These are phyloP conservation scores for Curvularia hawaiiensis DNA, from an alignment of 2,329 filamentous ascomycete genomes.

Conservation along the genomic window DNA sequence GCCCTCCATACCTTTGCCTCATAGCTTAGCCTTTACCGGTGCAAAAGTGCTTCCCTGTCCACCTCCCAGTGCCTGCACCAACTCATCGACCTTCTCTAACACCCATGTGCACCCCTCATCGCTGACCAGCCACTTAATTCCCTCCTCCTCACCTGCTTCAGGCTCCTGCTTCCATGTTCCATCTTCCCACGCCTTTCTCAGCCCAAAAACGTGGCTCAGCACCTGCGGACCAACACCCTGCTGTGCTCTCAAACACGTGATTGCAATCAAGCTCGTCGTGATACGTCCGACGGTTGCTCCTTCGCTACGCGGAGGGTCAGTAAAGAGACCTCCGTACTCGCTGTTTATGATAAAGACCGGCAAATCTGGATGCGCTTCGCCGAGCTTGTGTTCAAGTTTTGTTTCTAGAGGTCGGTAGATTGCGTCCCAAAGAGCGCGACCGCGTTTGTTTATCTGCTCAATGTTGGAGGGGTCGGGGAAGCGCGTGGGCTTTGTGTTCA, in stretches of 20 bases:
- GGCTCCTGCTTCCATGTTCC: constrained; percentile 59
- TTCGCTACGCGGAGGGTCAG: constrained; percentile 63
- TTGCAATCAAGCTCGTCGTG: constrained; percentile 73
- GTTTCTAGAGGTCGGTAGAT: constrained; percentile 76
- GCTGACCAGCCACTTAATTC: constrained; percentile 64
- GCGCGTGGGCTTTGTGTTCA: constrained; percentile 65
- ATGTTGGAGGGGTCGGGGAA: constrained; percentile 55
- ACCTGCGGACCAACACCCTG: constrained; percentile 85
- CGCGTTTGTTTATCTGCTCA: constrained; percentile 60
- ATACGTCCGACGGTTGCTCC: constrained; percentile 67
- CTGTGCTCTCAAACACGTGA: constrained; percentile 77
- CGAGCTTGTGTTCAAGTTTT: constrained; percentile 74
- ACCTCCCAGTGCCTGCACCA: constrained; percentile 53
- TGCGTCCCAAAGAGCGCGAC: constrained; percentile 72
- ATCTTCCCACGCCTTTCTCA: constrained; percentile 76
- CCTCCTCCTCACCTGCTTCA: constrained; percentile 58
- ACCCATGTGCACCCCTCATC: constrained; percentile 71
- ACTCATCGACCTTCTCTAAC: constrained; percentile 64
- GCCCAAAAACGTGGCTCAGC: constrained; percentile 77
- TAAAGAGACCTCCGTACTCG: constrained; percentile 76
- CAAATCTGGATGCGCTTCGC: constrained; percentile 77
- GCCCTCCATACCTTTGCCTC: not conserved
- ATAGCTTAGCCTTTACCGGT: constrained; percentile 37
- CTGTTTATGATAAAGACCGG: constrained; percentile 78
- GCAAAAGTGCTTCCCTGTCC: constrained; percentile 39